Percentiles rank a stretch among this genome's conserved stretches.
These are phyloP conservation scores for Avena eriantha DNA, from an alignment of 176 grass and related monocot species.

Conservation along the genomic window DNA sequence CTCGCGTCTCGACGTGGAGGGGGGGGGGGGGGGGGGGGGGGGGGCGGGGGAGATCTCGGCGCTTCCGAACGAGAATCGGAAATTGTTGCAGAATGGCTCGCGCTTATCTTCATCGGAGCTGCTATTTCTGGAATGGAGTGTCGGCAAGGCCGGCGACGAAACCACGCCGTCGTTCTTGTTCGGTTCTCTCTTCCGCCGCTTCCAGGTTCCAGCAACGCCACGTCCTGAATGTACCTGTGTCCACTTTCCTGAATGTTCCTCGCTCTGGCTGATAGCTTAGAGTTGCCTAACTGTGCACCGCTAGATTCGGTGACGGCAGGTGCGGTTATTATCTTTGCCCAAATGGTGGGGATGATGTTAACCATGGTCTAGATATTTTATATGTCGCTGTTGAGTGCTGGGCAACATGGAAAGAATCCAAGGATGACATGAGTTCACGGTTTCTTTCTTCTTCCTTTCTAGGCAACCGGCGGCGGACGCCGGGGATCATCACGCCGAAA, in stretches of 20 bases:
- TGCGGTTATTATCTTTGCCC: not conserved
- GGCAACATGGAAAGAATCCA: not conserved
- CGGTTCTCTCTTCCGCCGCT: constrained; percentile 2
- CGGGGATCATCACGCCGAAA: no score
- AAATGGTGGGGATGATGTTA: not conserved
- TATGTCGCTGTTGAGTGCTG: not conserved
- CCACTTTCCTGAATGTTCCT: not conserved
- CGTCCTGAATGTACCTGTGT: not conserved
- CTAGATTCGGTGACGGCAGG: not conserved
- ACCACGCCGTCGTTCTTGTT: not conserved
- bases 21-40: not conserved
- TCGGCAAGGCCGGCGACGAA: not conserved
- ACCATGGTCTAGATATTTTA: no score
- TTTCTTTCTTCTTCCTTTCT: no score
- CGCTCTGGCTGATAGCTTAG: not conserved
- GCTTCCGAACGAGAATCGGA: not conserved
- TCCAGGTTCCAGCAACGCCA: constrained; percentile 28
- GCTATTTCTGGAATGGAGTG: not conserved
- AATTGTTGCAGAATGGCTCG: not conserved
- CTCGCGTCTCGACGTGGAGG: not conserved
- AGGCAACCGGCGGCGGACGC: no score
- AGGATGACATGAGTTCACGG: no score
- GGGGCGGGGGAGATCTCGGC: not conserved
- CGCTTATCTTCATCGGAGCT: constrained; percentile 29
- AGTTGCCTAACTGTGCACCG: not conserved